phyloP scores from a whole-genome alignment of 345 rosid genomes.

The Populus davidiana region DNA sequence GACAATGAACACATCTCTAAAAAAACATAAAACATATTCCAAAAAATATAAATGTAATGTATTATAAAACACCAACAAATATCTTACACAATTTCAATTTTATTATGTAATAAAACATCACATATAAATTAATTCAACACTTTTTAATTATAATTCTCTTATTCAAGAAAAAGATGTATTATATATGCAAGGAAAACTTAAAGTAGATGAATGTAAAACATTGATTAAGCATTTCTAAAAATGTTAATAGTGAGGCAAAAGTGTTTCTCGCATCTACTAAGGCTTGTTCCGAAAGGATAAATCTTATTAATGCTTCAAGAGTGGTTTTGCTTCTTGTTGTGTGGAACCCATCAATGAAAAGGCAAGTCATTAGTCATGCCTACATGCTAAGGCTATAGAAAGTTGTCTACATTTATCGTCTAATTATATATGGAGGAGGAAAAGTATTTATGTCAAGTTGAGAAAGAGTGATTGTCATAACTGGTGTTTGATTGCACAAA shows the following conservation, averaged over 20 bases:
- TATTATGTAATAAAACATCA: no score
- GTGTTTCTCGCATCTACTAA: conserved; percentile 69
- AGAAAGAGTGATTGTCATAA: conserved; percentile 52
- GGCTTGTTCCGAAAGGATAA: conserved; percentile 81
- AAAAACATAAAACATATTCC: no score
- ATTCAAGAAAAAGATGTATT: conserved; percentile 42
- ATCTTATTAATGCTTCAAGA: conserved; percentile 76
- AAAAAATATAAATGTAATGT: no score
- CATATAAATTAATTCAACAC: no score
- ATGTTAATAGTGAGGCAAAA: conserved; percentile 43
- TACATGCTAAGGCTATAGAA: conserved; percentile 68
- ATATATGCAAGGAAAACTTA: conserved; percentile 45
- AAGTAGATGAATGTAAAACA: conserved; percentile 38
- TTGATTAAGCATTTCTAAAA: conserved; percentile 52
- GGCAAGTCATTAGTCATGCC: conserved; percentile 77
- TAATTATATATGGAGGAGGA: conserved; percentile 48
- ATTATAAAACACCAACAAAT: no score
- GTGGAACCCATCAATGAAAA: conserved; percentile 81
- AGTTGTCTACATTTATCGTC: conserved; percentile 61
- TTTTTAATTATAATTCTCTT: no score
- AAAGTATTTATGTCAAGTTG: conserved; percentile 47
- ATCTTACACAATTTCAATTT: no score
- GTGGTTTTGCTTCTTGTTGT: conserved; percentile 72
- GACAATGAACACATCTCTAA: no score
- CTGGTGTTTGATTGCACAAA: conserved; percentile 41